These are phyloP conservation scores for Phytophthora pinifolia DNA, from an alignment of 352 stramenopile species.

Conservation along the genomic window DNA sequence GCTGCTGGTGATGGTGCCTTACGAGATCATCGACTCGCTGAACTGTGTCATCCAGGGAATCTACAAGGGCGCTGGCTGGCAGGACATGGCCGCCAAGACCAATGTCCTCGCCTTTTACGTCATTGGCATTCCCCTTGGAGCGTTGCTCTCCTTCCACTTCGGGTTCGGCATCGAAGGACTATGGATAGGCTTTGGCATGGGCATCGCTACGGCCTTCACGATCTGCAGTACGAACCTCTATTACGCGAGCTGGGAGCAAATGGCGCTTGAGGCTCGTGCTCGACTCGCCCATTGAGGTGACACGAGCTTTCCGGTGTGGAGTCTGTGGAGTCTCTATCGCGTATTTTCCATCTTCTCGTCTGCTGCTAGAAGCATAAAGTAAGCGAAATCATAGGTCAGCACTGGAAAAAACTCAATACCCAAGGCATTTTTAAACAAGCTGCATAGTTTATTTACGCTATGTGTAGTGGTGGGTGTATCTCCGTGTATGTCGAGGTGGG, in stretches of 20 bases:
- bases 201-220: conserved; percentile 41
- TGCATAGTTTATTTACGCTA: no score
- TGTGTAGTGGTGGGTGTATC: no score
- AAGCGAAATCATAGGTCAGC: no score
- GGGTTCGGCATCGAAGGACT: conserved; percentile 61
- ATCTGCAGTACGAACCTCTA: conserved; percentile 51
- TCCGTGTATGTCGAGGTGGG: no score
- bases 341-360: no score
- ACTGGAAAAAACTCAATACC: no score
- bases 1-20: conserved; percentile 69
- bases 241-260: conserved; percentile 61
- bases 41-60: conserved; percentile 80
- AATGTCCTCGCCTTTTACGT: conserved; percentile 83
- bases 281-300: conserved; percentile 39
- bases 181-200: conserved; percentile 74
- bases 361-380: no score
- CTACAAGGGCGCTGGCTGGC: conserved; percentile 68
- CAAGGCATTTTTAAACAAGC: no score
- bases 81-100: conserved; percentile 67
- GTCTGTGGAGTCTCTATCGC: no score
- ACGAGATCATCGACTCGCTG: conserved; percentile 75
- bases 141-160: conserved; percentile 57
- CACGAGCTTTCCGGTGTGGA: no score
- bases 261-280: conserved; percentile 47
- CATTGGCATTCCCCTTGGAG: conserved; percentile 70